Conservation (phyloP, 257 asterid genomes). For the Coffea eugenioides region DNA sequence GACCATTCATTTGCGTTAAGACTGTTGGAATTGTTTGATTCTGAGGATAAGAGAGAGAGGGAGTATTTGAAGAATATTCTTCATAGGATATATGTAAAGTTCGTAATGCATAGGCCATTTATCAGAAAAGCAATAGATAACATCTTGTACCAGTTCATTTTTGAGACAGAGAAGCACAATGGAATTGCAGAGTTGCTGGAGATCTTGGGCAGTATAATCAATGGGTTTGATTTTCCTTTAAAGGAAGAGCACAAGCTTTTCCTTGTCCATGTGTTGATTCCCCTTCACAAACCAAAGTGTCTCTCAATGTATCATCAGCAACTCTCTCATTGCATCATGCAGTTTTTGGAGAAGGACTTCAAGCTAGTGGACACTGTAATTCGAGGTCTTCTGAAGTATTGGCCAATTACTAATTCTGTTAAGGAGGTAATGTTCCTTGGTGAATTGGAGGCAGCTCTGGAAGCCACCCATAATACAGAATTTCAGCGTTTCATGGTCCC, state of each 20-base stretch:
- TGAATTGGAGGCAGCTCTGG: slow-evolving; percentile 47
- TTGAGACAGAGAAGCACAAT: slow-evolving; percentile 57
- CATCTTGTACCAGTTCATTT: slow-evolving; percentile 49
- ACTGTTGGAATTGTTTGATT: too few species aligned
- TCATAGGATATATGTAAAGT: slow-evolving; percentile 57
- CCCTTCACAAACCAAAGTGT: slow-evolving; percentile 47
- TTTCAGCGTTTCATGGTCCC: slow-evolving; percentile 42
- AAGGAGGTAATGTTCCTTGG: slow-evolving; percentile 46
- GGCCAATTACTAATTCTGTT: slow-evolving; percentile 44
- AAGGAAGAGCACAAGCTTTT: slow-evolving; percentile 51
- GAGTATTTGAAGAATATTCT: slow-evolving; percentile 58
- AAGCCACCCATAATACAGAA: slow-evolving; percentile 39
- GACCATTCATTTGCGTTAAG: too few species aligned
- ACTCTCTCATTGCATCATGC: slow-evolving; percentile 37
- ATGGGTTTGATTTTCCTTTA: slow-evolving; percentile 44
- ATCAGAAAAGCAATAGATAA: slow-evolving; percentile 59
- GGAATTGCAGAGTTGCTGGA: slow-evolving; percentile 43
- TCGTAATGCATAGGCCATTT: slow-evolving; percentile 59
- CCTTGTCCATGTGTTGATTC: slow-evolving; percentile 38
- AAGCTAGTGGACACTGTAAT: slow-evolving; percentile 39
- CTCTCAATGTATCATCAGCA: slow-evolving; percentile 36
- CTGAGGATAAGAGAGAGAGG: slow-evolving; percentile 23
- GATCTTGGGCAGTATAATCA: slow-evolving; percentile 44
- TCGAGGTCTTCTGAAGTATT: slow-evolving; percentile 42
- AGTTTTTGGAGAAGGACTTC: slow-evolving; percentile 40